A percentile compares a stretch with the other conserved stretches of the same genome.
Evolutionary conservation across 73 alveolate species (phyloP).

Genomic region (Breviolum minutum): DNA sequence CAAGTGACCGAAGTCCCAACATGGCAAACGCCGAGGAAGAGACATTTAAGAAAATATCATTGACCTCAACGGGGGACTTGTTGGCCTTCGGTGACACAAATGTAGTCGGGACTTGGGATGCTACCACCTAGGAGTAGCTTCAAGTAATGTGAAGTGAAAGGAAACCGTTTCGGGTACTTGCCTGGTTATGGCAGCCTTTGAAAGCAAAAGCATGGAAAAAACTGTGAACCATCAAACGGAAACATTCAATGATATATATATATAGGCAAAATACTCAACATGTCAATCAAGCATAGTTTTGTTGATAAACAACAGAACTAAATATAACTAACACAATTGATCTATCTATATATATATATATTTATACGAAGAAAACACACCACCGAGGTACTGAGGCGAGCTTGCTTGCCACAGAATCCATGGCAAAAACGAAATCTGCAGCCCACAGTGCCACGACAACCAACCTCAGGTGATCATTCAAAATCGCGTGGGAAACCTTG

Average conservation of each 20-base stretch:
- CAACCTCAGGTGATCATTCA: neutral
- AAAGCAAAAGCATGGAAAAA: too few species aligned
- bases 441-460: conserved; percentile 60
- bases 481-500: too few species aligned
- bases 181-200: too few species aligned
- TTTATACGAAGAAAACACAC: neutral
- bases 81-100: neutral
- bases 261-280: too few species aligned
- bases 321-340: neutral
- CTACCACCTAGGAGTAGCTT: too few species aligned
- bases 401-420: conserved; percentile 76
- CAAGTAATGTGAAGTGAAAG: too few species aligned
- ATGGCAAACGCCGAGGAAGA: conserved; percentile 62
- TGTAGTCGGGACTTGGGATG: too few species aligned
- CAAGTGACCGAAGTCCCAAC: conserved; percentile 36
- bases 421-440: conserved; percentile 68
- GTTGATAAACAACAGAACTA: neutral
- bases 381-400: conserved; percentile 18
- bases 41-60: conserved; percentile 10
- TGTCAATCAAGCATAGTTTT: too few species aligned
- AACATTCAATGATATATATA: too few species aligned
- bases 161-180: too few species aligned
- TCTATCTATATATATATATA: neutral
- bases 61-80: neutral
- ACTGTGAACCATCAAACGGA: too few species aligned